Conservation (phyloP, 768 basidiomycete species). For the Termitomyces bulborhizus region DNA sequence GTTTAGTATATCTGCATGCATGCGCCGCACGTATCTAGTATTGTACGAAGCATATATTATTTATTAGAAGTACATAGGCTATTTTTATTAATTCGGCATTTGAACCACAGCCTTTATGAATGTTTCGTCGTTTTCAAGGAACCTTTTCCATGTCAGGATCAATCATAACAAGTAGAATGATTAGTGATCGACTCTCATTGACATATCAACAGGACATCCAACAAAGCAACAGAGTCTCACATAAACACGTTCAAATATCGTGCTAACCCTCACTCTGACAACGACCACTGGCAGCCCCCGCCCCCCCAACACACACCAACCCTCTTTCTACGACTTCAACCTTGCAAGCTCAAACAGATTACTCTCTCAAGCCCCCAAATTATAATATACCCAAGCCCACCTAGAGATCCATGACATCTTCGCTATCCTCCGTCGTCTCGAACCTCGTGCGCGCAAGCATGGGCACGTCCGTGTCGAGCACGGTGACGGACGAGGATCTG, state of each 20-base stretch:
- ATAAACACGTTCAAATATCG: conserved; percentile 15
- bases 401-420: conserved; percentile 29
- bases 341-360: no score
- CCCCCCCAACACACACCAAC: neutral
- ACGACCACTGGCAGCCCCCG: neutral
- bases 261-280: neutral
- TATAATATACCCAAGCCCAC: no score
- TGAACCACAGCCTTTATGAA: no score
- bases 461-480: conserved; percentile 53
- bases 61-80: neutral
- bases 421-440: conserved; percentile 82
- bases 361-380: no score
- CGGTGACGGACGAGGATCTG: conserved; percentile 76
- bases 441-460: conserved; percentile 73
- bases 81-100: neutral
- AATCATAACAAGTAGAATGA: no score
- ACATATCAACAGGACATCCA: neutral
- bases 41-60: neutral
- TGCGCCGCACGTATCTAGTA: neutral
- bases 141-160: no score
- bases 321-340: neutral
- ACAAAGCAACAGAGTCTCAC: neutral
- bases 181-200: no score
- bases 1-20: neutral
- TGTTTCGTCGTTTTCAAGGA: no score